Base-by-base conservation (phyloP, 345 rosid genomes). In the Syzygium jambos region DNA sequence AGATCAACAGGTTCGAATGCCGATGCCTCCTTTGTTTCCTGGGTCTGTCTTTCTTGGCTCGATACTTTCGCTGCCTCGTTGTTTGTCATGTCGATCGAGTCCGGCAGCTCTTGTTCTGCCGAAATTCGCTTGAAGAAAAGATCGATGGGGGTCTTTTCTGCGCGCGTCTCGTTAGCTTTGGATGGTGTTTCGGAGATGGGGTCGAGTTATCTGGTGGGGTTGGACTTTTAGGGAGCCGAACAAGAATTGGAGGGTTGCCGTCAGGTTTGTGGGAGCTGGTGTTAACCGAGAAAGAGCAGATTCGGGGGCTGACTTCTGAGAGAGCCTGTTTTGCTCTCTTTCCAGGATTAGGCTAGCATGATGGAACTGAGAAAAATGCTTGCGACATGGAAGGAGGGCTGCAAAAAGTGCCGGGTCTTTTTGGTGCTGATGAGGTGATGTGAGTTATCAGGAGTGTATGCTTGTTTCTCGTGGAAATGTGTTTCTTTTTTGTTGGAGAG, bases 1-100 rank as follows among this genome's bases (percentile, higher is more conserved):
- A 84, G 61, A 57, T 87, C 59, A 90, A 87, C 91, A 93, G 96
- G 96, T 94, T 86, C 61, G 87, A 34, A 43, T 43, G 30, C 78
- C 54, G 85, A 51, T 82, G 87, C 78, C 78, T 56, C 46, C 61
- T 73, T 73, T 12, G 11, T 73, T 73, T 73, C 27, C 15, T 38
- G 78, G 78, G 43, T 73, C 19, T 73, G 22, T 38, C 22, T 5
- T 68, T 34, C 34, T 17, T 17, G 12, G 82, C 43, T 43, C 43
- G 49, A 23, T 25, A 2, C n/a, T 57, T 57, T 57, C 63, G 27
- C 25, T 11, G 63, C 25, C 29, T 23, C 63, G 63, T 57, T 57
- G 82, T 21, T 38, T 11, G 9, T 25, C 13, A 27, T 73, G 82
- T 19, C 7, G 27, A 10, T 41, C 82, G 82, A 73, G 82, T 38